Evolutionary conservation across 2,329 filamentous ascomycete genomes (phyloP).

Genomic region (Fonsecaea monophora): DNA sequence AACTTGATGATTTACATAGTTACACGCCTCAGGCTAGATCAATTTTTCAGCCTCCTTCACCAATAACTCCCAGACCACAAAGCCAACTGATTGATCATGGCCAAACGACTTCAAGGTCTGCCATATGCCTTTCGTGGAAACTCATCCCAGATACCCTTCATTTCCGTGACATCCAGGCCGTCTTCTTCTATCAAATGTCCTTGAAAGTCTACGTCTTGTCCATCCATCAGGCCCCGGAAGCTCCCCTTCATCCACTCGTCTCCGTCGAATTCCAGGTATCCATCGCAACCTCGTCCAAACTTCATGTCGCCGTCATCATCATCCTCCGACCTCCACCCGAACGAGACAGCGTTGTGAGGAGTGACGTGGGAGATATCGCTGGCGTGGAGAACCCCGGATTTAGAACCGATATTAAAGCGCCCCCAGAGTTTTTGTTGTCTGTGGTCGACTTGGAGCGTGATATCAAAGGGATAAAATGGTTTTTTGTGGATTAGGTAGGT

Average conservation of each 20-base stretch:
- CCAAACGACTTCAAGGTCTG: constrained; percentile 15
- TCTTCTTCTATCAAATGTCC: constrained; percentile 21
- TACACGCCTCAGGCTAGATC: too few relatives aligned
- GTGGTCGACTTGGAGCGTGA: constrained; percentile 21
- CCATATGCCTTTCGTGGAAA: constrained; percentile 32
- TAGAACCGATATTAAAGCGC: constrained; percentile 16
- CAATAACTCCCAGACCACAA: too few relatives aligned
- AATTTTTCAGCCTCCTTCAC: too few relatives aligned
- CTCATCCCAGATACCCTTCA: constrained; percentile 28
- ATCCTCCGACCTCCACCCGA: constrained; percentile 30
- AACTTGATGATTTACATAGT: too few relatives aligned
- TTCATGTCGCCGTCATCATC: constrained; percentile 15
- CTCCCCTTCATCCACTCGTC: constrained; percentile 20
- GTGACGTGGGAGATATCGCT: constrained; percentile 18
- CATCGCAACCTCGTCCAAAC: constrained; percentile 33
- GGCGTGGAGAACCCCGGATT: constrained; percentile 26
- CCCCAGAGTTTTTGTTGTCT: constrained; percentile 28
- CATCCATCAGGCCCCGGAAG: constrained; percentile 28
- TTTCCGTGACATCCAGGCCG: constrained; percentile 15
- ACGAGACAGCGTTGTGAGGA: constrained; percentile 7
- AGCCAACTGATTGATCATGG: not conserved
- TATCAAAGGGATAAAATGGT: not conserved
- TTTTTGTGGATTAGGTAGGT: constrained; percentile 23
- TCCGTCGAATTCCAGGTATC: constrained; percentile 30
- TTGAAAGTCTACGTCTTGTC: constrained; percentile 26